A percentile compares a stretch with the other conserved stretches of the same genome.
Conservation (phyloP, 2,329 filamentous ascomycete species). For the Pestalotiopsis sp. region DNA sequence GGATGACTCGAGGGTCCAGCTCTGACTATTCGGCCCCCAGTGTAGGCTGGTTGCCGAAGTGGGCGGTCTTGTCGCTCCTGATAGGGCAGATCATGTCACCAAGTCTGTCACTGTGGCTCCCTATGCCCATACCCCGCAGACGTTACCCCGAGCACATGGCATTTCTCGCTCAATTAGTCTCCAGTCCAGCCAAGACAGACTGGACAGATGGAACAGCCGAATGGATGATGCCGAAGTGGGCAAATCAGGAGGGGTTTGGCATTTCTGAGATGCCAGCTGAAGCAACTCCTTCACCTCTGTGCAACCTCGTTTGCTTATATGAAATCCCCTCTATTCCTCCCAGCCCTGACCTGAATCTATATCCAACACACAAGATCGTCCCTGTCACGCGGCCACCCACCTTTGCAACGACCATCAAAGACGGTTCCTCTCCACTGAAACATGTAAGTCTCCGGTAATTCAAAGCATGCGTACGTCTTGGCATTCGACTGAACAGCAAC, state of each 20-base stretch:
- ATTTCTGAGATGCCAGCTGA: background rate
- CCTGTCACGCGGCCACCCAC: background rate
- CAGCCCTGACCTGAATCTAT: background rate
- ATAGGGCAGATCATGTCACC: background rate
- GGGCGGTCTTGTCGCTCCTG: background rate
- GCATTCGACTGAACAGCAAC: background rate
- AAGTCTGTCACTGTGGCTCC: background rate
- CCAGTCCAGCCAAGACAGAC: background rate
- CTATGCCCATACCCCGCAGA: slow-evolving; percentile 6
- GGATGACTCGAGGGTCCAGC: background rate
- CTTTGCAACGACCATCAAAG: background rate
- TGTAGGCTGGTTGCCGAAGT: slow-evolving; percentile 11
- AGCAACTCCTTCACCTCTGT: background rate
- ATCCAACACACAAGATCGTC: background rate
- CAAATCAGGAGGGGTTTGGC: background rate
- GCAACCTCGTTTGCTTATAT: background rate
- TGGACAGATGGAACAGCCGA: background rate
- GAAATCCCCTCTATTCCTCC: background rate
- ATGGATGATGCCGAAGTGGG: slow-evolving; percentile 6
- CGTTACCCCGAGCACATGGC: slow-evolving; percentile 7
- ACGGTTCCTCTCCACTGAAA: slow-evolving; percentile 2
- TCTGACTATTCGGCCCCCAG: background rate
- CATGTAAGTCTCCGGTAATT: slow-evolving; percentile 3
- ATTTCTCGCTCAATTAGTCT: background rate
- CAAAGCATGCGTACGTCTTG: background rate